phyloP scores from a whole-genome alignment of 768 basidiomycete genomes.

The Boletus reticulatus region DNA sequence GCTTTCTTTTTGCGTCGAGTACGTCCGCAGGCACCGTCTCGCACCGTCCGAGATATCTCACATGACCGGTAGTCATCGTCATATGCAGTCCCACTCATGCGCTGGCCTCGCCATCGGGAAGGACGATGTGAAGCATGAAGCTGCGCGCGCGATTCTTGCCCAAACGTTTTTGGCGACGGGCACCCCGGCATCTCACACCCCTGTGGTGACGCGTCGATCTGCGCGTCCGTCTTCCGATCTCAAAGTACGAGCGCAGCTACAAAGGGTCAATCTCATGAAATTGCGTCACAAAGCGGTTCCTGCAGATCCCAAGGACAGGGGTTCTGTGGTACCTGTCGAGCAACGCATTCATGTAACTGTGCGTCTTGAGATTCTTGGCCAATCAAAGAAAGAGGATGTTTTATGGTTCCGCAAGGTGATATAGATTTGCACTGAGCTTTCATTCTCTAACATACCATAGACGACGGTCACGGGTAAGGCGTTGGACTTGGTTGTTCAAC shows the following conservation, averaged over 20 bases:
- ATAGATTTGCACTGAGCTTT: not conserved
- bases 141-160: conserved; percentile 51
- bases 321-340: conserved; percentile 44
- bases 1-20: conserved; percentile 65
- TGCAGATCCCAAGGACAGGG: conserved; percentile 56
- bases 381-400: conserved; percentile 37
- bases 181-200: conserved; percentile 19
- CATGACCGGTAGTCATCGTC: conserved; percentile 54
- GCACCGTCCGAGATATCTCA: conserved; percentile 7
- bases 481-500: conserved; percentile 49
- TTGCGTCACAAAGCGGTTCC: conserved; percentile 70
- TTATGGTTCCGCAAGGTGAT: conserved; percentile 76
- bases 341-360: conserved; percentile 62
- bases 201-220: conserved; percentile 25
- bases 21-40: conserved; percentile 18
- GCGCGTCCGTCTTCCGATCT: conserved; percentile 46
- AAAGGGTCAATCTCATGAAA: conserved; percentile 67
- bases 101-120: conserved; percentile 16
- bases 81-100: conserved; percentile 62
- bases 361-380: conserved; percentile 22
- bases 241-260: conserved; percentile 50
- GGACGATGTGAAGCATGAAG: conserved; percentile 37
- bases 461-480: conserved; percentile 56
- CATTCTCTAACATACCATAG: conserved; percentile 33
- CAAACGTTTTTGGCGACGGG: conserved; percentile 44